These are phyloP conservation scores for Raddia guianensis DNA, from an alignment of 176 grass and related monocot genomes.

Conservation along the genomic window DNA sequence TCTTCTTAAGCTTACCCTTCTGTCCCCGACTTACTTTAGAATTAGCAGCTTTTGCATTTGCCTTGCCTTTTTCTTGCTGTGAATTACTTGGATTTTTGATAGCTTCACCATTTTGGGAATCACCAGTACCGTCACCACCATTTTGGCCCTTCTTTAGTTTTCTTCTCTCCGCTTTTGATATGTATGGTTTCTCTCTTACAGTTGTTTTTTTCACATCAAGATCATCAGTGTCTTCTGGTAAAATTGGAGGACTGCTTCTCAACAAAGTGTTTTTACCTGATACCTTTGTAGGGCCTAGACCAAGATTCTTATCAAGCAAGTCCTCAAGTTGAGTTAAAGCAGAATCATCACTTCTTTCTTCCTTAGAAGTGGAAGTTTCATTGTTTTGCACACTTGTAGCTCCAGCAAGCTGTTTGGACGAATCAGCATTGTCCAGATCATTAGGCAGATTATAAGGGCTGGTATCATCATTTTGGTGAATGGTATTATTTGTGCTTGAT, in stretches of 20 bases:
- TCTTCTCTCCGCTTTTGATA: constrained; percentile 96
- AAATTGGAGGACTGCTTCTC: constrained; percentile 38
- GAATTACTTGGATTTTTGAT: constrained; percentile 40
- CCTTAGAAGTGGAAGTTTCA: constrained; percentile 33
- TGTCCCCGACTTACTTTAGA: constrained; percentile 77
- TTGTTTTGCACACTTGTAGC: constrained; percentile 35
- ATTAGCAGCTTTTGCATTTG: constrained; percentile 53
- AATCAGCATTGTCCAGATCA: constrained; percentile 34
- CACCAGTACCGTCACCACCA: constrained; percentile 38
- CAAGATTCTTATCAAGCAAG: constrained; percentile 88
- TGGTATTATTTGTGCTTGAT: constrained; percentile 40
- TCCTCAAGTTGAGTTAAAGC: constrained; percentile 84
- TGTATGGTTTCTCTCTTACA: constrained; percentile 80
- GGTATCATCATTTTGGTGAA: constrained; percentile 38
- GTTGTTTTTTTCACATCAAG: constrained; percentile 54
- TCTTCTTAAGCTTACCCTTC: constrained; percentile 96
- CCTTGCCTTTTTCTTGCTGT: constrained; percentile 48
- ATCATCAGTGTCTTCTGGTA: constrained; percentile 52
- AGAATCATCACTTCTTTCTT: constrained; percentile 46
- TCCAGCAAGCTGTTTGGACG: constrained; percentile 40
- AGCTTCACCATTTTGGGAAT: constrained; percentile 45
- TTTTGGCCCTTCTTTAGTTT: constrained; percentile 85
- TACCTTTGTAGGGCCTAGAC: constrained; percentile 71
- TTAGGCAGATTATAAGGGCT: constrained; percentile 24
- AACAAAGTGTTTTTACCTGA: constrained; percentile 50